Evolutionary conservation across 768 basidiomycete genomes (phyloP).

Genomic region (Amanita subjunquillea): DNA sequence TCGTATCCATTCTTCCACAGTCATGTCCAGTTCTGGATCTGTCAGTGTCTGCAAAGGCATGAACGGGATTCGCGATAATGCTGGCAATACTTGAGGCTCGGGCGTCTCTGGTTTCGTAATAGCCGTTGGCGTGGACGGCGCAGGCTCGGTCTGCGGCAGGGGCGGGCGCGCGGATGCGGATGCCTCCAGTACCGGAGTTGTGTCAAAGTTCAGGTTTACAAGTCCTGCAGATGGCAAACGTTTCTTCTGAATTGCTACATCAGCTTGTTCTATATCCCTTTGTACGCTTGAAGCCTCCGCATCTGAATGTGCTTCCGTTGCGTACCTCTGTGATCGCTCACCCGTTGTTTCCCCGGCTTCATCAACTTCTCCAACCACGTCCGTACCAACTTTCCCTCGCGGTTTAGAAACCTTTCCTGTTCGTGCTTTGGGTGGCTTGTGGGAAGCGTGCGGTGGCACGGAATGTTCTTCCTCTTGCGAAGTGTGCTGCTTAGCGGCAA

Average conservation of each 20-base stretch:
- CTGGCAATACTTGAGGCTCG: conserved; percentile 20
- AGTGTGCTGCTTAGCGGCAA: too few relatives aligned
- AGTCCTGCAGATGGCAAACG: neutral
- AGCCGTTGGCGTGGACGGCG: neutral
- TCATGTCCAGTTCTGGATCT: conserved; percentile 66
- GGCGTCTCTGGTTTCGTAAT: neutral
- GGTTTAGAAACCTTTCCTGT: too few relatives aligned
- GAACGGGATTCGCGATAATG: conserved; percentile 36
- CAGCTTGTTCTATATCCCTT: neutral
- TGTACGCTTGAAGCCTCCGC: neutral
- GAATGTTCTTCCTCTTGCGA: too few relatives aligned
- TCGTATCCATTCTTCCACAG: conserved; percentile 76
- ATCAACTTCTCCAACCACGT: too few relatives aligned
- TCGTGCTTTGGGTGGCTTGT: too few relatives aligned
- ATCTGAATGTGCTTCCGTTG: too few relatives aligned
- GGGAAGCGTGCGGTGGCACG: too few relatives aligned
- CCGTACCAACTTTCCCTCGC: too few relatives aligned
- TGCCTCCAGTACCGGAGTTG: neutral
- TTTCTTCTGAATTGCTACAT: neutral
- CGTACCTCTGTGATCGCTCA: too few relatives aligned
- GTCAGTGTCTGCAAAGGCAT: conserved; percentile 34
- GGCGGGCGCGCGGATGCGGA: neutral
- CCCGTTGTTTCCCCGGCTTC: too few relatives aligned
- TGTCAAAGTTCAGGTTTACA: neutral
- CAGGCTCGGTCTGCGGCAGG: neutral